Evolutionary conservation across 192 early-diverging fungal genomes (phyloP).

Genomic region (Jimgerdemannia flammicorona): DNA sequence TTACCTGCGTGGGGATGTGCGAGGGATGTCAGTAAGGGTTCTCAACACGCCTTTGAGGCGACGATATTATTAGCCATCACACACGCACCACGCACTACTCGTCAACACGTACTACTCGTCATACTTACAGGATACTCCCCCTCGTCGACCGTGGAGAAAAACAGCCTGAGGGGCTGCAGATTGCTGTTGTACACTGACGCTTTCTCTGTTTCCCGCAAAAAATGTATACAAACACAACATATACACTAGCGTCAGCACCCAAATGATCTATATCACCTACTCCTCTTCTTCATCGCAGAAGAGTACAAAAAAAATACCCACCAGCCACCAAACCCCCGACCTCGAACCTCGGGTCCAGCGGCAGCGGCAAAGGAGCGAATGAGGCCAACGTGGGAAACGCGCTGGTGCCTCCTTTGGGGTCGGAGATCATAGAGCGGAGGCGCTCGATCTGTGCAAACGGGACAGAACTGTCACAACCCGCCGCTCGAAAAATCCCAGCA

Average conservation of each 20-base stretch:
- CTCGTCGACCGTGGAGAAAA: conserved; percentile 82
- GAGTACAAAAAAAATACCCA: conserved; percentile 13
- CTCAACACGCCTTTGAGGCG: too few relatives aligned
- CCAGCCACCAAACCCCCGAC: conserved; percentile 86
- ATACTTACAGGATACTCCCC: conserved; percentile 72
- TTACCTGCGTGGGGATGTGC: conserved; percentile 43
- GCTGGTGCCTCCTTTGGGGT: conserved; percentile 69
- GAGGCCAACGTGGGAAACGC: conserved; percentile 40
- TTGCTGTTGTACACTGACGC: conserved; percentile 89
- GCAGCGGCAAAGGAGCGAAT: conserved; percentile 83
- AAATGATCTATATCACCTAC: neutral
- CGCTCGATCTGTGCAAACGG: conserved; percentile 63
- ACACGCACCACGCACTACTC: too few relatives aligned
- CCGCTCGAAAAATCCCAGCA: too few relatives aligned
- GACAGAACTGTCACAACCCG: too few relatives aligned
- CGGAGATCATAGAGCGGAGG: conserved; percentile 69
- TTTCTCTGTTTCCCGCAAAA: conserved; percentile 48
- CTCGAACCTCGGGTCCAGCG: conserved; percentile 85
- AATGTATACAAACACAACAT: neutral
- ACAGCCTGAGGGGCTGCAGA: conserved; percentile 82
- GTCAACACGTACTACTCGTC: neutral
- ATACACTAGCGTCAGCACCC: too few relatives aligned
- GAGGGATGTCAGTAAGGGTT: neutral
- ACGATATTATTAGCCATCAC: neutral
- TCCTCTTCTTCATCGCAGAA: neutral